Conservation (phyloP, 805 yeast genomes). For the Candida endomychidarum region DNA sequence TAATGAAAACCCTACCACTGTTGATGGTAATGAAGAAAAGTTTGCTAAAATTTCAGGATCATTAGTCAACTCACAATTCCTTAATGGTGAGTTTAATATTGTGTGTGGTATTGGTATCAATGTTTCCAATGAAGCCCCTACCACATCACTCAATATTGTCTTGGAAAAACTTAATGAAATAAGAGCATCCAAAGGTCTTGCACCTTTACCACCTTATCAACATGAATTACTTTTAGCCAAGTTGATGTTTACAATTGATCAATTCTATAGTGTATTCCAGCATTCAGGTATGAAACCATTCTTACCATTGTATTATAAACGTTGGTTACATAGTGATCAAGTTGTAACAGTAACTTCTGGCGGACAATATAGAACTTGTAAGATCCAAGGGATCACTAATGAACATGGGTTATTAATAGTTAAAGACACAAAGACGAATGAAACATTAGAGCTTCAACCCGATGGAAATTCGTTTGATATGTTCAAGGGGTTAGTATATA, state of each 20-base stretch:
- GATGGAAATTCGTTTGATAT: slow-evolving; percentile 98
- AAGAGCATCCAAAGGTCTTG: slow-evolving; percentile 43
- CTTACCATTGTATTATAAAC: slow-evolving; percentile 66
- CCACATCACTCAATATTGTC: slow-evolving; percentile 80
- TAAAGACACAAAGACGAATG: slow-evolving; percentile 65
- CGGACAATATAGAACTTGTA: slow-evolving; percentile 51
- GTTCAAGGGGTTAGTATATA: slow-evolving; percentile 79
- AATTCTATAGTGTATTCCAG: slow-evolving; percentile 57
- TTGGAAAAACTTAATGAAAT: slow-evolving; percentile 59
- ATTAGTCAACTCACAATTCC: slow-evolving; percentile 72
- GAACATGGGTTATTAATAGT: slow-evolving; percentile 86
- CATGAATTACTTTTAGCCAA: slow-evolving; percentile 63
- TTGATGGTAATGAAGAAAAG: slow-evolving; percentile 58
- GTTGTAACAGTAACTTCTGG: slow-evolving; percentile 57
- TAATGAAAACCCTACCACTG: slow-evolving; percentile 32
- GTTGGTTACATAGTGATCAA: slow-evolving; percentile 86
- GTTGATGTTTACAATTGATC: slow-evolving; percentile 63
- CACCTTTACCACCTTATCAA: slow-evolving; percentile 45
- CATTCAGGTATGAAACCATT: slow-evolving; percentile 67
- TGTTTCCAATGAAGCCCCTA: slow-evolving; percentile 82
- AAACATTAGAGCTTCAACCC: slow-evolving; percentile 74
- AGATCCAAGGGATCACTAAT: slow-evolving; percentile 73
- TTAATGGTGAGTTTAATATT: slow-evolving; percentile 58
- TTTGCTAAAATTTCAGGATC: slow-evolving; percentile 83
- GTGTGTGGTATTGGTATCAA: slow-evolving; percentile 89